Percentiles rank a stretch among this genome's conserved stretches.
Evolutionary conservation across 2,329 filamentous ascomycete species (phyloP).

Genomic region (Scytalidium lignicola): DNA sequence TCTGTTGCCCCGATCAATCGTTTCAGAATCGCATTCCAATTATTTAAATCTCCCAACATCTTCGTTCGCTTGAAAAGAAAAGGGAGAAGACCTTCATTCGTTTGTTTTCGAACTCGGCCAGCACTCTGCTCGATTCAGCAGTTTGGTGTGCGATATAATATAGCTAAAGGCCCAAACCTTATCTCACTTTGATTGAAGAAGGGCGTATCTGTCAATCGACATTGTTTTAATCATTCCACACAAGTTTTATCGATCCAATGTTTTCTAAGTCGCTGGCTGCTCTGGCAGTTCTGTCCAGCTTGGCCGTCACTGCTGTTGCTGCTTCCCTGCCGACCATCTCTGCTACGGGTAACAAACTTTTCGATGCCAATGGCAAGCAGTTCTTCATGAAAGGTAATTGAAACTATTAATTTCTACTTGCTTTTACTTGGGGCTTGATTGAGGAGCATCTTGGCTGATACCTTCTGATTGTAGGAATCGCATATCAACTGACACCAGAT

Average conservation of each 20-base stretch:
- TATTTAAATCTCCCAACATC: neutral
- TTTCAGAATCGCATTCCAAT: neutral
- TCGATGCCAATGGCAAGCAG: constrained; percentile 72
- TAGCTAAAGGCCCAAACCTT: too few relatives aligned
- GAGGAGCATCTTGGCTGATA: constrained; percentile 3
- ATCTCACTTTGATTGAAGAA: too few relatives aligned
- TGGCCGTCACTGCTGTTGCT: constrained; percentile 18
- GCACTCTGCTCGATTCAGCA: too few relatives aligned
- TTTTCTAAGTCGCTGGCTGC: constrained; percentile 16
- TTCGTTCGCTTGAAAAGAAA: neutral
- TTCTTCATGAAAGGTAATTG: constrained; percentile 74
- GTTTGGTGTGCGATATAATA: too few relatives aligned
- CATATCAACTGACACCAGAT: constrained; percentile 58
- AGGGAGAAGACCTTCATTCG: too few relatives aligned
- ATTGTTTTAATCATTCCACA: neutral
- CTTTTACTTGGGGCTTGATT: too few relatives aligned
- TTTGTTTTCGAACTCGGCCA: too few relatives aligned
- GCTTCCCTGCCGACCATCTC: constrained; percentile 42
- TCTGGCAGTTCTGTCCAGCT: constrained; percentile 18
- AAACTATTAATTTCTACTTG: neutral
- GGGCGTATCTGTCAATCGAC: neutral
- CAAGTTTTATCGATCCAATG: constrained; percentile 16
- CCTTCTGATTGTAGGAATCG: constrained; percentile 52
- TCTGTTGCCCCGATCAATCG: neutral
- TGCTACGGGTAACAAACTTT: constrained; percentile 75